These are phyloP conservation scores for Cyberlindnera xishuangbannaensis DNA, from an alignment of 805 yeast genomes.

Conservation along the genomic window DNA sequence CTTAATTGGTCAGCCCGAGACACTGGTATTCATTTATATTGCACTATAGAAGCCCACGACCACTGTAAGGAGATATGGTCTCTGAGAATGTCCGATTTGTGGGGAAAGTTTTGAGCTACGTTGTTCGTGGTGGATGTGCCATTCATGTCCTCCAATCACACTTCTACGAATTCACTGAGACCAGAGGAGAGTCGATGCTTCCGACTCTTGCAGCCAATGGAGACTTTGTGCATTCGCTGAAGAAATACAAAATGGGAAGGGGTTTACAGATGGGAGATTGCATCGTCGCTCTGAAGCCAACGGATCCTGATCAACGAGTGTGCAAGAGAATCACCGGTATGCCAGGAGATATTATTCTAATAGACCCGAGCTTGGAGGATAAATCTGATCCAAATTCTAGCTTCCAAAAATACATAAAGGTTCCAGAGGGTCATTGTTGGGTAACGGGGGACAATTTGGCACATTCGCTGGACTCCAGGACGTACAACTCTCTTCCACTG, in stretches of 20 bases:
- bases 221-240: conserved; percentile 77
- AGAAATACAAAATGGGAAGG: conserved; percentile 57
- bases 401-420: conserved; percentile 50
- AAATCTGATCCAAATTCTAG: conserved; percentile 18
- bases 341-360: conserved; percentile 84
- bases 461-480: conserved; percentile 82
- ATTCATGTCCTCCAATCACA: conserved; percentile 63
- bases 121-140: conserved; percentile 50
- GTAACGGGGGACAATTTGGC: conserved; percentile 91
- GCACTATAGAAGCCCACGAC: too few relatives aligned
- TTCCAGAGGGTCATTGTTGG: conserved; percentile 97
- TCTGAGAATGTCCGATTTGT: conserved; percentile 19
- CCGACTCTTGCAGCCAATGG: conserved; percentile 74
- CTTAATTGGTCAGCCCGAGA: too few relatives aligned
- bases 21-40: too few relatives aligned
- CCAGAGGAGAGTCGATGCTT: conserved; percentile 92
- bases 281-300: conserved; percentile 84
- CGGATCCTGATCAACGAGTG: conserved; percentile 77
- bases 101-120: conserved; percentile 22
- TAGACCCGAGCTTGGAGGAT: conserved; percentile 63
- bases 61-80: too few relatives aligned
- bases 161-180: conserved; percentile 69
- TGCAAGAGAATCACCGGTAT: conserved; percentile 93
- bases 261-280: conserved; percentile 77
- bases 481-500: conserved; percentile 86